Percentiles rank a stretch among this genome's conserved stretches.
phyloP scores from a whole-genome alignment of 768 basidiomycete genomes.

The Russula foetens region DNA sequence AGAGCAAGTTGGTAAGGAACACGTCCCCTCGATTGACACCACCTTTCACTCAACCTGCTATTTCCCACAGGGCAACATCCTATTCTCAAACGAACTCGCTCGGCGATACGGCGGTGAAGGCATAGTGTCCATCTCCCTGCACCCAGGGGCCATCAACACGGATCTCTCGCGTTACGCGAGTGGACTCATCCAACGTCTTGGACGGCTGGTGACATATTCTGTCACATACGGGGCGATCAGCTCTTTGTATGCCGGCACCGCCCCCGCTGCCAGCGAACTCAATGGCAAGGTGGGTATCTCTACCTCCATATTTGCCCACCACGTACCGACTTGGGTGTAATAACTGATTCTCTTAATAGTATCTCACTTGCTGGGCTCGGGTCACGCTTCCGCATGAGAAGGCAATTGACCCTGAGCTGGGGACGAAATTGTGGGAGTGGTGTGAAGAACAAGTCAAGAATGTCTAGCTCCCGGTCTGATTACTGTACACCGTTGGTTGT shows the following conservation, averaged over 20 bases:
- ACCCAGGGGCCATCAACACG: constrained; percentile 24
- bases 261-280: constrained; percentile 3
- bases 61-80: constrained; percentile 35
- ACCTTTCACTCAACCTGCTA: not conserved
- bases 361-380: constrained; percentile 25
- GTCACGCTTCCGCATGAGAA: constrained; percentile 12
- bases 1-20: constrained; percentile 12
- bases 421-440: constrained; percentile 25
- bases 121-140: no score
- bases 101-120: no score
- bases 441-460: constrained; percentile 25
- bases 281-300: constrained; percentile 12
- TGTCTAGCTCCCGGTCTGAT: not conserved
- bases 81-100: no score
- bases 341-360: constrained; percentile 15
- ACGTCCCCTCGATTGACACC: not conserved
- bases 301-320: not conserved
- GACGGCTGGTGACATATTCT: not conserved
- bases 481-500: not conserved
- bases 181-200: not conserved
- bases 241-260: constrained; percentile 15
- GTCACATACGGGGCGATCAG: constrained; percentile 10
- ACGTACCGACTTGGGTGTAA: not conserved
- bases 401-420: constrained; percentile 18
- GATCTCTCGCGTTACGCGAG: constrained; percentile 5